Percentiles rank a stretch among this genome's conserved stretches.
Conservation (phyloP, 139 green algal genomes). For the Diplosphaera chodatii region DNA sequence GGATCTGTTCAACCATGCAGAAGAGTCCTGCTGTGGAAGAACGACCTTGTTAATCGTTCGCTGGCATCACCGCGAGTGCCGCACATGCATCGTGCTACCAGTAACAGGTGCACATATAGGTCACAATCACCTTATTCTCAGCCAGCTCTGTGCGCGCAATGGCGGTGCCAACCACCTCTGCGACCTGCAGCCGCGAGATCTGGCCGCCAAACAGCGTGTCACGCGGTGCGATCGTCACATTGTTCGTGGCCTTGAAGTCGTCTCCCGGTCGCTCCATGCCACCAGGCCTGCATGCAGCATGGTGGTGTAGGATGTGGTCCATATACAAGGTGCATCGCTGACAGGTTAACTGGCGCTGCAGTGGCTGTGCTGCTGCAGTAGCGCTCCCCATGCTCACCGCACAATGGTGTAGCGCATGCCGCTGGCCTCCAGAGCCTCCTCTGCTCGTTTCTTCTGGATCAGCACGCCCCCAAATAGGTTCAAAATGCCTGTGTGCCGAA, state of each 20-base stretch:
- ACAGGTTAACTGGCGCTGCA: no score
- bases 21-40: no score
- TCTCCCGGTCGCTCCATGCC: constrained; percentile 82
- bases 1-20: no score
- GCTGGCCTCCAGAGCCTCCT: constrained; percentile 70
- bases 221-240: constrained; percentile 54
- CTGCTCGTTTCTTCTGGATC: constrained; percentile 74
- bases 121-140: constrained; percentile 66
- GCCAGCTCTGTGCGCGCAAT: constrained; percentile 44
- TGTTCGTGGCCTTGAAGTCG: constrained; percentile 85
- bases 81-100: background rate
- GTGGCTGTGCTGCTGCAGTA: no score
- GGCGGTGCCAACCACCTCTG: constrained; percentile 69
- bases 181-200: constrained; percentile 80
- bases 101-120: background rate
- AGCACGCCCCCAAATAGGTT: constrained; percentile 90
- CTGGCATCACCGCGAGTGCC: no score
- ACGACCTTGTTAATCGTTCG: no score
- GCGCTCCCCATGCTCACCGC: no score
- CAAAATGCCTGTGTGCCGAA: constrained; percentile 45
- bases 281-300: background rate
- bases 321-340: no score
- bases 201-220: constrained; percentile 79
- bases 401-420: constrained; percentile 87
- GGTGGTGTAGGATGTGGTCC: no score